These are phyloP conservation scores for Tetradesmus obliquus DNA, from an alignment of 139 green algal species.

Conservation along the genomic window DNA sequence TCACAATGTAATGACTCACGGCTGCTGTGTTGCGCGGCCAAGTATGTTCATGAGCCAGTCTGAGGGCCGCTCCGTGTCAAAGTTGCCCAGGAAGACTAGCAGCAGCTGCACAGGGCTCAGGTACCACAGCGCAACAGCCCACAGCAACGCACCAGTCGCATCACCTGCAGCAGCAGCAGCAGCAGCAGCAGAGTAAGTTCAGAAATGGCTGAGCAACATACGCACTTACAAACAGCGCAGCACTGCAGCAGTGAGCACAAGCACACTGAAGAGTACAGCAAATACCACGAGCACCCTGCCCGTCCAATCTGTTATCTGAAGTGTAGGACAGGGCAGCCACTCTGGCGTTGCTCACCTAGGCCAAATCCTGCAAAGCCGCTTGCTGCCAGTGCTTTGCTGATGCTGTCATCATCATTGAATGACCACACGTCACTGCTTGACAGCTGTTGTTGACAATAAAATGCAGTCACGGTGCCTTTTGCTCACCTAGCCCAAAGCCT, in stretches of 20 bases:
- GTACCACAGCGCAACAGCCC: conserved; percentile 69
- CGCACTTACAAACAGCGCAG: too few relatives aligned
- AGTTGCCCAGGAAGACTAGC: conserved; percentile 81
- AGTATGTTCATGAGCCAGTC: conserved; percentile 67
- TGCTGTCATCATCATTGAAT: too few relatives aligned
- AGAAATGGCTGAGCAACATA: neutral
- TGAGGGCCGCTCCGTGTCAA: conserved; percentile 79
- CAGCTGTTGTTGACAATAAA: too few relatives aligned
- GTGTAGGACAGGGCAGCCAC: neutral
- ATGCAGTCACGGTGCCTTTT: neutral
- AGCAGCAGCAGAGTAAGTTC: conserved; percentile 1
- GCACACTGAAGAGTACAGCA: too few relatives aligned
- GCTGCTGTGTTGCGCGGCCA: conserved; percentile 25
- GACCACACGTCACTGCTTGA: too few relatives aligned
- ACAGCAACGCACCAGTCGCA: conserved; percentile 60
- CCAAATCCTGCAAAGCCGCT: neutral
- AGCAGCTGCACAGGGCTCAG: conserved; percentile 75
- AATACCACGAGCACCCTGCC: too few relatives aligned
- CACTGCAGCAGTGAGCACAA: too few relatives aligned
- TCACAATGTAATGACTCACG: too few relatives aligned
- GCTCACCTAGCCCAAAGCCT: neutral
- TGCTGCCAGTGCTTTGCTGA: neutral
- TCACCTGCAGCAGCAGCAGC: conserved; percentile 56
- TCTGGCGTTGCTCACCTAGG: neutral
- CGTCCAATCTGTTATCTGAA: too few relatives aligned